Conservation (phyloP, 1,284 basidiomycete genomes). For the Takashimella tepidaria region DNA sequence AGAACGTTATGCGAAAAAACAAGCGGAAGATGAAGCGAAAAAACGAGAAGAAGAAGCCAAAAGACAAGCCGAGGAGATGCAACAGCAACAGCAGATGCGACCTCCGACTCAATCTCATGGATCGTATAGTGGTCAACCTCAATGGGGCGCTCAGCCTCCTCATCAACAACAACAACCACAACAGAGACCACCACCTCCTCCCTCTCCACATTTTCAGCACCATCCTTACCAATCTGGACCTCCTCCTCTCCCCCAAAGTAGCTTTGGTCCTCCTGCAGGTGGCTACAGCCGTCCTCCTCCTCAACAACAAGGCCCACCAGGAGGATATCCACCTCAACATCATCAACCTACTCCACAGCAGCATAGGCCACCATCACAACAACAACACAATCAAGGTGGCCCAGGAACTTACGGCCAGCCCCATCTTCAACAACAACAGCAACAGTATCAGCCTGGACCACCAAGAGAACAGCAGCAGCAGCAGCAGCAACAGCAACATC, state of each 20-base stretch:
- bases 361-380: constrained; percentile 9
- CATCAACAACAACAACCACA: constrained; percentile 16
- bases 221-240: neutral
- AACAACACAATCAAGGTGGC: constrained; percentile 5
- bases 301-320: constrained; percentile 7
- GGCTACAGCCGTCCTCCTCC: constrained; percentile 2
- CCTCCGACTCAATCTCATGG: constrained; percentile 9
- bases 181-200: constrained; percentile 3
- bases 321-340: constrained; percentile 12
- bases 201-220: neutral
- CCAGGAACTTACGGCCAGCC: constrained; percentile 9
- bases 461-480: constrained; percentile 9
- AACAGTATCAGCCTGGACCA: constrained; percentile 14
- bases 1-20: constrained; percentile 42
- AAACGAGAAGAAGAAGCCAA: constrained; percentile 12
- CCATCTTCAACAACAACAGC: constrained; percentile 13
- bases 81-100: constrained; percentile 8
- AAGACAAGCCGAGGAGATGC: neutral
- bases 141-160: constrained; percentile 6
- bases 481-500: constrained; percentile 10
- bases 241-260: neutral
- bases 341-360: constrained; percentile 7
- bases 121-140: neutral
- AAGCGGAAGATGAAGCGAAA: constrained; percentile 33
- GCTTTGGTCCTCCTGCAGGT: constrained; percentile 2